These are phyloP conservation scores for Apiotrichum akiyoshidainum DNA, from an alignment of 1,284 basidiomycete species.

Conservation along the genomic window DNA sequence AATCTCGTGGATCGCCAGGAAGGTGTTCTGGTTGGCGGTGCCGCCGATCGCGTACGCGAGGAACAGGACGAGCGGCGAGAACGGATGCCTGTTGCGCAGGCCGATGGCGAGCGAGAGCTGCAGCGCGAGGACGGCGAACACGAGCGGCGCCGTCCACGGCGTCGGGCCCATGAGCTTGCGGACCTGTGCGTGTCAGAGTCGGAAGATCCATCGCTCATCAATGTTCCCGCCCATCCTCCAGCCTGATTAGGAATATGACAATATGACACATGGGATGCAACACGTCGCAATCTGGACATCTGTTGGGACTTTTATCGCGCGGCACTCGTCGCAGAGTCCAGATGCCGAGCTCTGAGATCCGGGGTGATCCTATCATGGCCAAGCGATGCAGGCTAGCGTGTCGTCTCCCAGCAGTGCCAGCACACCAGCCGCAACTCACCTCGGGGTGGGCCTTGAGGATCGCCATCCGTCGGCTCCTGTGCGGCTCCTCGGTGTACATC, in stretches of 20 bases:
- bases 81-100: slow-evolving; percentile 64
- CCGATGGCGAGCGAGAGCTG: slow-evolving; percentile 68
- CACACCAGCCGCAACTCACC: slow-evolving; percentile 52
- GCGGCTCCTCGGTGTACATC: slow-evolving; percentile 97
- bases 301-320: too few relatives aligned
- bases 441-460: slow-evolving; percentile 95
- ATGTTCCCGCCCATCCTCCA: too few relatives aligned
- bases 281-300: too few relatives aligned
- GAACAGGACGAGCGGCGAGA: slow-evolving; percentile 70
- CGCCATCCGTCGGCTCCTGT: slow-evolving; percentile 76
- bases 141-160: slow-evolving; percentile 82
- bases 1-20: slow-evolving; percentile 97
- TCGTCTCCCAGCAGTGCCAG: too few relatives aligned
- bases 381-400: too few relatives aligned
- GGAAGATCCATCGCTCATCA: background rate
- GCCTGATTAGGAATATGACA: too few relatives aligned
- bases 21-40: slow-evolving; percentile 94
- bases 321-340: too few relatives aligned
- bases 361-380: too few relatives aligned
- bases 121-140: slow-evolving; percentile 69
- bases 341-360: too few relatives aligned
- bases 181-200: slow-evolving; percentile 57
- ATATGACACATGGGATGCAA: too few relatives aligned
- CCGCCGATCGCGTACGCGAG: slow-evolving; percentile 85
- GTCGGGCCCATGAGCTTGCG: slow-evolving; percentile 94